A percentile compares a stretch with the other conserved stretches of the same genome.
These are phyloP conservation scores for Eucalyptus regnans DNA, from an alignment of 345 rosid species.

Conservation along the genomic window DNA sequence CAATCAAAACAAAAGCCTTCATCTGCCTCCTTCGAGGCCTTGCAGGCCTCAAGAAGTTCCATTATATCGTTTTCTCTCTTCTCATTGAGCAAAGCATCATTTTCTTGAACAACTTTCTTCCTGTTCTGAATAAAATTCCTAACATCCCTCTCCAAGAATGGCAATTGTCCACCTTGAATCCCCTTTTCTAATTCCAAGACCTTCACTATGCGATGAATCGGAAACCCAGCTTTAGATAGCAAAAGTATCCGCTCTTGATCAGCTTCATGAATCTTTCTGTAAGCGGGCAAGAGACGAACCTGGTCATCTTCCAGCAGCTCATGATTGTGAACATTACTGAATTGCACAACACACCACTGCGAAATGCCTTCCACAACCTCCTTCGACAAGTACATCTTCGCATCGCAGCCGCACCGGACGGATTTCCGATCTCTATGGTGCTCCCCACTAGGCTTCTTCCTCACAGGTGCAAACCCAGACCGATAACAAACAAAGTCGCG, in stretches of 20 bases:
- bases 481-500: conserved; percentile 95
- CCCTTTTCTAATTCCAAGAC: conserved; percentile 83
- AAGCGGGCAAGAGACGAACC: conserved; percentile 87
- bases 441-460: conserved; percentile 81
- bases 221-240: conserved; percentile 90
- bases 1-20: conserved; percentile 48
- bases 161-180: conserved; percentile 77
- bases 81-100: conserved; percentile 72
- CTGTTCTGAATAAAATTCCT: conserved; percentile 81
- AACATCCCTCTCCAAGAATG: conserved; percentile 89
- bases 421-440: conserved; percentile 91
- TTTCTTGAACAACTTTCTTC: conserved; percentile 79
- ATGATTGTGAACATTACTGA: conserved; percentile 93
- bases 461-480: conserved; percentile 79
- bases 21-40: conserved; percentile 56
- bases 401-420: conserved; percentile 90
- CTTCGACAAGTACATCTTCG: conserved; percentile 72
- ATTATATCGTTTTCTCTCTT: conserved; percentile 58
- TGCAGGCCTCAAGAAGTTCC: conserved; percentile 79
- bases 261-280: conserved; percentile 73
- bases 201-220: conserved; percentile 78
- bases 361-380: conserved; percentile 47
- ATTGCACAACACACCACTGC: conserved; percentile 89
- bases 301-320: conserved; percentile 90
- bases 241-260: conserved; percentile 88